Evolutionary conservation across 306 rosid genomes (phyloP).

Genomic region (Vachellia pachyceras): DNA sequence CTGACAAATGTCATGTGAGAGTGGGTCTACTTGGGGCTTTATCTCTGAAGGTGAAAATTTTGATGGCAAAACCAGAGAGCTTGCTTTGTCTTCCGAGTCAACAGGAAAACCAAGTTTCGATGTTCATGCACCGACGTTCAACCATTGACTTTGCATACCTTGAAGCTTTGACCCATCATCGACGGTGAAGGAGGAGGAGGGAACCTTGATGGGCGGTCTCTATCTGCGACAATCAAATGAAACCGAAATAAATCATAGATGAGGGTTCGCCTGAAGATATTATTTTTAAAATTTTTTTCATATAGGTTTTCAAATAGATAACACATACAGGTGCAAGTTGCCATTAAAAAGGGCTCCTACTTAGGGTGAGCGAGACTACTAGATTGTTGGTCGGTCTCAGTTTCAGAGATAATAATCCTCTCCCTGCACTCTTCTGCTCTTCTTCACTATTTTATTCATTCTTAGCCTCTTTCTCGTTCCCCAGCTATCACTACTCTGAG

Average conservation of each 20-base stretch:
- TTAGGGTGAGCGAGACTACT: slow-evolving; percentile 49
- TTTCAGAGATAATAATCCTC: slow-evolving; percentile 32
- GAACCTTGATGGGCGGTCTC: slow-evolving; percentile 59
- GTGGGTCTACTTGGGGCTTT: slow-evolving; percentile 59
- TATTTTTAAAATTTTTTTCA: slow-evolving; percentile 3
- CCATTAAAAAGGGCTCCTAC: slow-evolving; percentile 52
- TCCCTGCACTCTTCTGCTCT: not conserved
- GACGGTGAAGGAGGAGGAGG: slow-evolving; percentile 14
- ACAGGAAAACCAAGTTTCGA: slow-evolving; percentile 9
- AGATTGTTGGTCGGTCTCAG: slow-evolving; percentile 45
- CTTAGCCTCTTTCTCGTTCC: slow-evolving; percentile 40
- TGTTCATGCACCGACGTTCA: slow-evolving; percentile 66
- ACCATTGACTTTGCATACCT: slow-evolving; percentile 42
- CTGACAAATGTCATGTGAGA: slow-evolving; percentile 86
- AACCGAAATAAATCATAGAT: slow-evolving; percentile 43
- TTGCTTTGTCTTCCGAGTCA: slow-evolving; percentile 22
- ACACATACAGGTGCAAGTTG: slow-evolving; percentile 37
- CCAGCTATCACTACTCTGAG: slow-evolving; percentile 23
- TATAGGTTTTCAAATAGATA: not conserved
- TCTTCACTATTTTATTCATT: slow-evolving; percentile 44
- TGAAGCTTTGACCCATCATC: slow-evolving; percentile 49
- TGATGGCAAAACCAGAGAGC: slow-evolving; percentile 32
- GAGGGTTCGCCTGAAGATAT: slow-evolving; percentile 3
- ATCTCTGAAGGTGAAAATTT: slow-evolving; percentile 41
- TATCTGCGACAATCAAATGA: slow-evolving; percentile 35